These are phyloP conservation scores for Ustilago trichophora DNA, from an alignment of 1,284 basidiomycete genomes.

Conservation along the genomic window DNA sequence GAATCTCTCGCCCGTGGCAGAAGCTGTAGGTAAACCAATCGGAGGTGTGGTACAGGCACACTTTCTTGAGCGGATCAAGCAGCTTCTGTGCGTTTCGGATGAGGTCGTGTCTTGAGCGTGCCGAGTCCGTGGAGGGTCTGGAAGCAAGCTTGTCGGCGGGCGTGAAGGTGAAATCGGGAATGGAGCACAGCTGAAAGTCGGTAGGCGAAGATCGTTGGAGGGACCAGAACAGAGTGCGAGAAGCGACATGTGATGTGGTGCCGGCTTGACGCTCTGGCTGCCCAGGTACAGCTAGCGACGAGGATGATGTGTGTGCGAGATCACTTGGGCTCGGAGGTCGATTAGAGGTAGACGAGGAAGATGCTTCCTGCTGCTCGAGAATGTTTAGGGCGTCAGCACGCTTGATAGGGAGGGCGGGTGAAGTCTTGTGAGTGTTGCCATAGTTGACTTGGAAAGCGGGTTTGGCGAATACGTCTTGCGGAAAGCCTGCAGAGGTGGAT, in stretches of 20 bases:
- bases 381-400: conserved; percentile 21
- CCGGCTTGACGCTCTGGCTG: neutral
- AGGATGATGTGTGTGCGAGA: conserved; percentile 2
- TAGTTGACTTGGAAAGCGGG: conserved; percentile 34
- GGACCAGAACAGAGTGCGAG: conserved; percentile 6
- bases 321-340: neutral
- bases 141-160: conserved; percentile 1
- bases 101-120: conserved; percentile 16
- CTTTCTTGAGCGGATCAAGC: conserved; percentile 51
- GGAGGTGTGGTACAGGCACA: conserved; percentile 54
- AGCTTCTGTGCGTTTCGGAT: conserved; percentile 32
- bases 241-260: neutral
- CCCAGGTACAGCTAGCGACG: conserved; percentile 15
- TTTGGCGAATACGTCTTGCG: conserved; percentile 44
- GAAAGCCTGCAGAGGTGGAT: conserved; percentile 36
- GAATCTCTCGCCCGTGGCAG: conserved; percentile 54
- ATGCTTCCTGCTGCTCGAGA: conserved; percentile 31
- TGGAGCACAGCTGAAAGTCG: conserved; percentile 38
- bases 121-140: neutral
- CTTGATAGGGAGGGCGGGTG: conserved; percentile 23
- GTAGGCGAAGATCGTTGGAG: conserved; percentile 25
- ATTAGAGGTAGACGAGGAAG: neutral
- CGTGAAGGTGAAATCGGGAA: conserved; percentile 33
- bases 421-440: neutral
- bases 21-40: conserved; percentile 63